Base-by-base conservation (phyloP, 306 rosid species). In the apple (Malus domestica) region DNA sequence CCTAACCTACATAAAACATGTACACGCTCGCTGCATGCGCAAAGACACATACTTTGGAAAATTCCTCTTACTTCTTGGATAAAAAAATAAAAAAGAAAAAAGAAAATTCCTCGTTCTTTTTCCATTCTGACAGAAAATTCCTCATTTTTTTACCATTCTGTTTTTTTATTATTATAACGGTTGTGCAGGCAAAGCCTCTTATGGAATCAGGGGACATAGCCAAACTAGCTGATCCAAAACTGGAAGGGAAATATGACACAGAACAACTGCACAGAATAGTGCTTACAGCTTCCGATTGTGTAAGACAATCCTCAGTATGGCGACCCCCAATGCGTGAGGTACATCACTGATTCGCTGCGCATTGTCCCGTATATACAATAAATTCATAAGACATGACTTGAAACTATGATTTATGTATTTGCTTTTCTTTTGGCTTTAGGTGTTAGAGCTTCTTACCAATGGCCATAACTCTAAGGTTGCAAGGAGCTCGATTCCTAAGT, bases 321-420 rank as follows among this genome's bases (percentile, higher is more conserved):
- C 97, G 98, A 27, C 97, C 98, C 0, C 76, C 90, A 6, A 90
- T 90, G 93, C 88, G 85, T 33, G 96, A 95, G 97, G 98, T 94
- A 72, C 65, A 71, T 20, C 7, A 25, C 46, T 51, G 33, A 23
- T 16, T 38, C 4, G 3, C 27, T 14, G n/a, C 19, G 22, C 32
- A 52, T 25, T 38, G 35, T 51, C 14, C 4, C 23, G 40, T 23
- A 22, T 30, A 15, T 22, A 57, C 10, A 59, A 10, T 19, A 33
- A 4, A 9, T 19, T 9, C 25, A 19, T 19, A 23, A 25, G 4
- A 62, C 18, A 75, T 19, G 12, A 70, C 18, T 64, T n/a, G 44
- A 60, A 33, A 42, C 32, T 42, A 11, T 65, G 27, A 80, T 30
- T 44, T 5, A 15, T 10, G 0, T 22, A 6, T 15, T 63, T 32